Percentiles rank a stretch among this genome's conserved stretches.
Evolutionary conservation across 1,284 basidiomycete species (phyloP).

Genomic region (Rhodotorula sp.): DNA sequence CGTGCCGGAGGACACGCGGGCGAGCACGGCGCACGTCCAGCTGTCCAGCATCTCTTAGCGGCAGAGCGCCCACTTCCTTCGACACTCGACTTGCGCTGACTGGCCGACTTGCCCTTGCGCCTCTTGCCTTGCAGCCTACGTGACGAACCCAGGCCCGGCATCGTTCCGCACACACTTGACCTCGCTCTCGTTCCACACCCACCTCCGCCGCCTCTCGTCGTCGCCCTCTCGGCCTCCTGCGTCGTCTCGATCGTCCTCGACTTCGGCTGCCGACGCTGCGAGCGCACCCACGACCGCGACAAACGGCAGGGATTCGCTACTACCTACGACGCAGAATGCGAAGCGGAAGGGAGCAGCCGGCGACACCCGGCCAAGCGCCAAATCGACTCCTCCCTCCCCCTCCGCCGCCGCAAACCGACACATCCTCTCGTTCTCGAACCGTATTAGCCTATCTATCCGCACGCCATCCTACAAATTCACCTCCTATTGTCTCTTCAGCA

Average conservation of each 20-base stretch:
- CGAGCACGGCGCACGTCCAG: not conserved
- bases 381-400: not conserved
- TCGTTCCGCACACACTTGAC: constrained; percentile 92
- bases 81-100: not conserved
- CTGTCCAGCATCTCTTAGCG: not conserved
- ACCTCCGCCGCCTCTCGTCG: constrained; percentile 77
- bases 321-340: not conserved
- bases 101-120: not conserved
- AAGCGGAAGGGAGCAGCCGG: not conserved
- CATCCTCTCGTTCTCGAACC: constrained; percentile 67
- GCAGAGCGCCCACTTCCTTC: not conserved
- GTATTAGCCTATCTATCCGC: constrained; percentile 83
- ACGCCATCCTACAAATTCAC: constrained; percentile 89
- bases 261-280: constrained; percentile 37
- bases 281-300: constrained; percentile 46
- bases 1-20: not conserved
- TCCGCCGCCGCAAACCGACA: constrained; percentile 8
- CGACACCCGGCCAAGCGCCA: not conserved
- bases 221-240: constrained; percentile 49
- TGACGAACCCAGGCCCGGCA: constrained; percentile 86
- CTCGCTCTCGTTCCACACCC: constrained; percentile 89
- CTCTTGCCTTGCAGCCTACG: constrained; percentile 63
- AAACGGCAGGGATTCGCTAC: not conserved
- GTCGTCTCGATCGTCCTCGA: not conserved
- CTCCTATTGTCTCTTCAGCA: constrained; percentile 76